phyloP scores from a whole-genome alignment of 306 rosid genomes.

The Quercus berberidifolia region DNA sequence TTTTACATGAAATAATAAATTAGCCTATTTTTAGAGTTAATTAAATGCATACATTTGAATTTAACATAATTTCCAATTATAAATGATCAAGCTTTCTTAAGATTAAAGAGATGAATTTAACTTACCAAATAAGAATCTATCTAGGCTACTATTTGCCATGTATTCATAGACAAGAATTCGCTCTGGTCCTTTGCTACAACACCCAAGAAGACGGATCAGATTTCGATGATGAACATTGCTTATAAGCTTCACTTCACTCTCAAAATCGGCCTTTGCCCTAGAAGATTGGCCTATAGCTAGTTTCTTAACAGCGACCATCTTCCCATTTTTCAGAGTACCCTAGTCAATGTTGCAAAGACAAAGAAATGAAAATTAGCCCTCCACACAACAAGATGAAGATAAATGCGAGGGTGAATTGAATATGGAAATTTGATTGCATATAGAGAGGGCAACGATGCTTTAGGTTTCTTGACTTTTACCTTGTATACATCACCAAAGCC shows the following conservation, averaged over 20 bases:
- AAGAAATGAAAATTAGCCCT: background rate
- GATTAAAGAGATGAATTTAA: background rate
- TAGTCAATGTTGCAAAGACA: conserved; percentile 8
- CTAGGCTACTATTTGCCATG: conserved; percentile 62
- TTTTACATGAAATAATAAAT: no score
- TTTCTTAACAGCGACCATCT: conserved; percentile 66
- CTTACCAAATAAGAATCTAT: conserved; percentile 69
- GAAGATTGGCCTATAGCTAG: conserved; percentile 36
- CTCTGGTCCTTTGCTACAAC: conserved; percentile 57
- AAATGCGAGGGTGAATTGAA: background rate
- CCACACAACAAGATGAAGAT: background rate
- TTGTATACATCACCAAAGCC: conserved; percentile 73
- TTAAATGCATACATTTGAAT: background rate
- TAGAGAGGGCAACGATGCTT: background rate
- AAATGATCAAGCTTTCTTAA: background rate
- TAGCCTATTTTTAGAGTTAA: no score
- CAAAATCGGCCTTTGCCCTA: conserved; percentile 47
- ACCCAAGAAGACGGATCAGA: conserved; percentile 67
- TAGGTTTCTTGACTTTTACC: conserved; percentile 25
- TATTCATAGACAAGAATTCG: conserved; percentile 68
- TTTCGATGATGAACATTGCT: conserved; percentile 73
- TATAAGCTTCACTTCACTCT: conserved; percentile 67
- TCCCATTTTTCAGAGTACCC: conserved; percentile 69
- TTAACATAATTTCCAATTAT: background rate
- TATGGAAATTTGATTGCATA: background rate